phyloP scores from a whole-genome alignment of 139 green algal species.

The Chlamydomonas sp. region DNA sequence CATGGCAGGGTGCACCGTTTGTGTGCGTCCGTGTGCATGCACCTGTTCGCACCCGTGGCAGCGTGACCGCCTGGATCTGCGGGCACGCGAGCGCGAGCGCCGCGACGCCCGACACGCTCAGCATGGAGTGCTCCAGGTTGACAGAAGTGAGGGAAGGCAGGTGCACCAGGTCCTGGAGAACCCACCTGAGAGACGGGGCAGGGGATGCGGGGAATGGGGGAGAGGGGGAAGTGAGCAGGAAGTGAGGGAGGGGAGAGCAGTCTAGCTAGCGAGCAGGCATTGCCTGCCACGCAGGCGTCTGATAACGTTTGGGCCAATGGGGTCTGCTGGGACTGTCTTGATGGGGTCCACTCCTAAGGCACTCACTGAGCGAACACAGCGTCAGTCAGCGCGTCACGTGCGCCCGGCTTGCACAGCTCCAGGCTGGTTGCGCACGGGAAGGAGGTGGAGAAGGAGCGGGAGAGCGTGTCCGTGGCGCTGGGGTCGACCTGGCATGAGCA shows the following conservation, averaged over 20 bases:
- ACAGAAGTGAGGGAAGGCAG: conserved; percentile 10
- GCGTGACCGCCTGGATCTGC: neutral
- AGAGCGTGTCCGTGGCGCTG: neutral
- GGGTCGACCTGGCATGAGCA: conserved; percentile 3
- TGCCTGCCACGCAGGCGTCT: no score
- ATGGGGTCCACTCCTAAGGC: no score
- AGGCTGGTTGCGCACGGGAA: neutral
- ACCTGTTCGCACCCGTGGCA: conserved; percentile 15
- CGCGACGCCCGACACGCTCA: conserved; percentile 21
- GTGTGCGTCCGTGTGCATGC: no score
- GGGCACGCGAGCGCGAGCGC: conserved; percentile 22
- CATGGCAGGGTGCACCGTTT: no score
- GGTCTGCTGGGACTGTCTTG: no score
- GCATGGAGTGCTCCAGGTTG: conserved; percentile 27
- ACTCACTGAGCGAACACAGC: neutral
- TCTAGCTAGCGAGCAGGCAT: no score
- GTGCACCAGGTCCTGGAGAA: conserved; percentile 13
- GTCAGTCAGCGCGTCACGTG: neutral
- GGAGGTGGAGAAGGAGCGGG: neutral
- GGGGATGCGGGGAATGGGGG: neutral
- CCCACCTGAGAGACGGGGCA: neutral
- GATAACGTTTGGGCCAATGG: no score
- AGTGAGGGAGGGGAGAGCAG: no score
- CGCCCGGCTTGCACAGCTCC: neutral
- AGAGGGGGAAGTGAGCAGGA: no score